Percentiles rank a stretch among this genome's conserved stretches.
These are phyloP conservation scores for Fusarium albidum DNA, from an alignment of 2,329 filamentous ascomycete genomes.

Conservation along the genomic window DNA sequence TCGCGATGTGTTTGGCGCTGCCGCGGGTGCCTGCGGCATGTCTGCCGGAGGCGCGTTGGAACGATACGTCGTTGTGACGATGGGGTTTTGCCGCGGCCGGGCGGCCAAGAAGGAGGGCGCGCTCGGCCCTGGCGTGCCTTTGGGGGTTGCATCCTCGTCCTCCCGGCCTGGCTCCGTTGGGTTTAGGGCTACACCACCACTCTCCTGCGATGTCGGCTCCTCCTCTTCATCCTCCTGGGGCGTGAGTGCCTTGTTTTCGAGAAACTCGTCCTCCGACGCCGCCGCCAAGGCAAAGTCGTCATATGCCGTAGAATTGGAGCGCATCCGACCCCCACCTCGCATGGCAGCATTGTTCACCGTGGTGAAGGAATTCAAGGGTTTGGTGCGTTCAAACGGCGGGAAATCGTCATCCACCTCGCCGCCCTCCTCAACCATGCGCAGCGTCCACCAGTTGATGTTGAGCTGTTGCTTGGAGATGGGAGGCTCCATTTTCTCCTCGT, in stretches of 20 bases:
- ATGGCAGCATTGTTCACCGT: constrained; percentile 85
- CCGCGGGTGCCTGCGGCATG: constrained; percentile 58
- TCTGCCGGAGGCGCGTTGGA: constrained; percentile 64
- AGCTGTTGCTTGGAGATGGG: constrained; percentile 69
- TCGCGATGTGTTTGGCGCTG: constrained; percentile 55
- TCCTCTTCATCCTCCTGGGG: constrained; percentile 68
- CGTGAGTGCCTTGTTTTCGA: constrained; percentile 73
- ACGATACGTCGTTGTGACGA: constrained; percentile 68
- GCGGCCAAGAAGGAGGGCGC: constrained; percentile 41
- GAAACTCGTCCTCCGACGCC: constrained; percentile 72
- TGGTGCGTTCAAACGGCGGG: constrained; percentile 77
- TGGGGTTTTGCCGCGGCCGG: constrained; percentile 62
- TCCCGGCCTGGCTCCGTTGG: constrained; percentile 43
- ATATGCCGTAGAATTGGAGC: constrained; percentile 78
- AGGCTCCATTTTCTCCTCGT: constrained; percentile 78
- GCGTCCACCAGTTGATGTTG: constrained; percentile 83
- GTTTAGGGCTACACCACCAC: constrained; percentile 23
- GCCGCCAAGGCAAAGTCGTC: constrained; percentile 84
- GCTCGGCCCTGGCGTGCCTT: constrained; percentile 41
- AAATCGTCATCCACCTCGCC: constrained; percentile 89
- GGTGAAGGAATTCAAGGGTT: constrained; percentile 79
- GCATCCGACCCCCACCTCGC: constrained; percentile 63
- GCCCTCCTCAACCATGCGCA: constrained; percentile 85
- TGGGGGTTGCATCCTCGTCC: constrained; percentile 39
- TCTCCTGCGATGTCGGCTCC: constrained; percentile 42